phyloP scores from a whole-genome alignment of 257 asterid species.

The Solanum okadae region DNA sequence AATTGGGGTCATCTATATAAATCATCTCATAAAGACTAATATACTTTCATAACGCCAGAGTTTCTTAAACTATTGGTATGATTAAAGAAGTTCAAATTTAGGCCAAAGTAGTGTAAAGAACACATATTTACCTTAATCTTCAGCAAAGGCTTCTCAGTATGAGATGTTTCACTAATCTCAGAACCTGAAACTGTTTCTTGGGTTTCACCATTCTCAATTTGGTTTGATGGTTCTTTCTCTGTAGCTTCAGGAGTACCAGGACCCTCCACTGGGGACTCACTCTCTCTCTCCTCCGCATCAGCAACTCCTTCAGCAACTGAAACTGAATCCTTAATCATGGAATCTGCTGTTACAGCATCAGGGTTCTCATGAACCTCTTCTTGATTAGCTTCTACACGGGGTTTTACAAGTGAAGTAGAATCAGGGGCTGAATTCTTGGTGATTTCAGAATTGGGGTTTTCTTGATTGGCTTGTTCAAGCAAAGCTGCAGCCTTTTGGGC shows the following conservation, averaged over 20 bases:
- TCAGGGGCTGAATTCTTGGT: background rate
- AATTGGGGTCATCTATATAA: background rate
- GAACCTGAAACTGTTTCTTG: conserved; percentile 35
- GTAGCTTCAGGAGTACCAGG: conserved; percentile 12
- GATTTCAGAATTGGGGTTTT: conserved; percentile 3
- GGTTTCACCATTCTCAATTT: conserved; percentile 14
- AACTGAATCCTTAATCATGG: background rate
- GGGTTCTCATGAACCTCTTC: background rate
- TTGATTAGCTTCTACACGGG: conserved; percentile 4
- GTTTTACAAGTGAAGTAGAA: background rate
- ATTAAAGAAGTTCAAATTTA: background rate
- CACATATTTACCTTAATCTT: conserved; percentile 47
- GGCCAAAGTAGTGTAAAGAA: too few species aligned
- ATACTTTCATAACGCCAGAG: background rate
- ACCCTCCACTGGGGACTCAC: background rate
- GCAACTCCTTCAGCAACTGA: background rate
- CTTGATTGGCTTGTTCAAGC: conserved; percentile 42
- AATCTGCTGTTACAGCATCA: background rate
- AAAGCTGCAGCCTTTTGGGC: conserved; percentile 76
- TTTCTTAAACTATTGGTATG: background rate
- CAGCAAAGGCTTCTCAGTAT: conserved; percentile 62
- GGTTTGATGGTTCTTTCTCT: conserved; percentile 7
- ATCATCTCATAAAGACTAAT: background rate
- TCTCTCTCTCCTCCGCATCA: background rate
- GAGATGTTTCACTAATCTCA: conserved; percentile 47